Evolutionary conservation across 495 filamentous ascomycete genomes (phyloP).

Genomic region (Aspergillus affinis): DNA sequence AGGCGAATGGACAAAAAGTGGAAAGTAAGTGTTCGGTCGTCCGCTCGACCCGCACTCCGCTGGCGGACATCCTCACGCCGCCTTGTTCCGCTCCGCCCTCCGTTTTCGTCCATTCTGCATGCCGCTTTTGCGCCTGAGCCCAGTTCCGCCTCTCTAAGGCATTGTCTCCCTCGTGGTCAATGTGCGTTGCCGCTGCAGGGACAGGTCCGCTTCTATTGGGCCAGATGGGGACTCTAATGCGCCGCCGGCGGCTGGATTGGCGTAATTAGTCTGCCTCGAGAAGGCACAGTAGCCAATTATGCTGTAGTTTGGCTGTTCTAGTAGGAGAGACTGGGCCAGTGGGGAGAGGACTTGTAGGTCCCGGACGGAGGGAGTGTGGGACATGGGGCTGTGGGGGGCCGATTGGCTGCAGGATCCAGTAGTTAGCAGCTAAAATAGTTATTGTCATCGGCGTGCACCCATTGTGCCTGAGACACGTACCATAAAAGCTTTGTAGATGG

Average conservation of each 20-base stretch:
- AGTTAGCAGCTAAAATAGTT: background rate
- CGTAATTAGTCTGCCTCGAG: background rate
- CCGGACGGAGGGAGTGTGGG: background rate
- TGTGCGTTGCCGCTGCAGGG: background rate
- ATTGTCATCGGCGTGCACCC: background rate
- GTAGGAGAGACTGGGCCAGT: background rate
- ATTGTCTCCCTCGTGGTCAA: background rate
- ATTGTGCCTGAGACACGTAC: background rate
- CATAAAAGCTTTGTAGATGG: background rate
- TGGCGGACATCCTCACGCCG: conserved; percentile 10
- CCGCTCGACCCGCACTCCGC: conserved; percentile 13
- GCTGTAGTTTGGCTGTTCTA: background rate
- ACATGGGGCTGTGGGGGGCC: background rate
- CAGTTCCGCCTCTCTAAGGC: background rate
- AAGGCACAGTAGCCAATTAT: background rate
- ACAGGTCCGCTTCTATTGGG: background rate
- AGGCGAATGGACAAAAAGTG: background rate
- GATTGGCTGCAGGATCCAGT: background rate
- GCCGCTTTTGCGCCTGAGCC: conserved; percentile 15
- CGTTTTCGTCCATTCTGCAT: conserved; percentile 7
- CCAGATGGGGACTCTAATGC: background rate
- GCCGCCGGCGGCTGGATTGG: background rate
- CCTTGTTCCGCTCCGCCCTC: conserved; percentile 22
- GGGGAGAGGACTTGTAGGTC: background rate
- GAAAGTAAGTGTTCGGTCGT: background rate